A percentile compares a stretch with the other conserved stretches of the same genome.
These are phyloP conservation scores for Desmodesmus armatus DNA, from an alignment of 139 green algal species.

Conservation along the genomic window DNA sequence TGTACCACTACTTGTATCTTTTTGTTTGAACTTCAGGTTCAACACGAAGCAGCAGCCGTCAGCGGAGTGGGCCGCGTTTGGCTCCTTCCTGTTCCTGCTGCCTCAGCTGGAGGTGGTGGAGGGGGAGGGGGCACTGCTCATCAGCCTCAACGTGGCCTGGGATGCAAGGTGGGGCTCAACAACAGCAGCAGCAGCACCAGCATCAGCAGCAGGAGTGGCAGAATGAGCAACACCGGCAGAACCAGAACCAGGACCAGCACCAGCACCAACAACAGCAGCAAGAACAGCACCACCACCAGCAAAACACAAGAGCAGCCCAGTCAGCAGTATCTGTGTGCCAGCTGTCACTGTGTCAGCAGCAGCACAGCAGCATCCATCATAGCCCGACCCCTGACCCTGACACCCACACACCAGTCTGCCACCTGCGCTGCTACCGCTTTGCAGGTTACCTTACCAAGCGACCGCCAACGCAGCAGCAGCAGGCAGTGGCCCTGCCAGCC, in stretches of 20 bases:
- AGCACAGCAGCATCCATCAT: no score
- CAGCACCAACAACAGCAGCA: neutral
- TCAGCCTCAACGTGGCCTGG: slow-evolving; percentile 85
- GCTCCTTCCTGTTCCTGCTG: slow-evolving; percentile 84
- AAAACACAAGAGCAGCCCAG: no score
- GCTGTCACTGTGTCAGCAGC: no score
- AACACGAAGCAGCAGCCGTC: slow-evolving; percentile 41
- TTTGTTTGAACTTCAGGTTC: slow-evolving; percentile 59
- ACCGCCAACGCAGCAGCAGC: slow-evolving; percentile 15
- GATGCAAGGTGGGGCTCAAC: slow-evolving; percentile 52
- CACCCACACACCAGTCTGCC: no score
- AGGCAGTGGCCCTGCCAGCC: neutral
- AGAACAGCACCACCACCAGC: neutral
- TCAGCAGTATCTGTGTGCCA: no score
- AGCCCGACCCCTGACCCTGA: no score
- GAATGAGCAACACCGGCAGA: no score
- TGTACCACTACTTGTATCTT: no score
- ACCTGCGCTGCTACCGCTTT: neutral
- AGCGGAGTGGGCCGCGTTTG: slow-evolving; percentile 80
- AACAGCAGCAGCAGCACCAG: no score
- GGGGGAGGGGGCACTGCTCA: slow-evolving; percentile 49
- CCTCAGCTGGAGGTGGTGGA: slow-evolving; percentile 83
- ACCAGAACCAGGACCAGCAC: neutral
- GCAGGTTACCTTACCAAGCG: slow-evolving; percentile 10
- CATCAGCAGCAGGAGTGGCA: no score